Evolutionary conservation across 116 monocot species (phyloP).

Genomic region (Cymodocea nodosa): DNA sequence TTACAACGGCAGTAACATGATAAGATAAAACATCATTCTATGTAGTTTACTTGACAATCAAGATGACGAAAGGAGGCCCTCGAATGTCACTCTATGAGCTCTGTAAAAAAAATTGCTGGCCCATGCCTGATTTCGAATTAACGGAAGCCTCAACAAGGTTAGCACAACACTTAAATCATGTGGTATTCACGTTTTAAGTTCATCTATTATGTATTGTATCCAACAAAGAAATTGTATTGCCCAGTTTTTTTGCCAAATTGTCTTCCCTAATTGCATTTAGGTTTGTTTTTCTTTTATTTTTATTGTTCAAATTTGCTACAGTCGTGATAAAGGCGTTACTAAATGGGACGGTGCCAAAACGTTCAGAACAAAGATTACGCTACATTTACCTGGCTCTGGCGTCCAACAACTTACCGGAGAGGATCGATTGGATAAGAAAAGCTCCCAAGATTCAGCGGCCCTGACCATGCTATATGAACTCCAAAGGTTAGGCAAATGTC

Average conservation of each 20-base stretch:
- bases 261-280: too few species aligned
- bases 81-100: constrained; percentile 60
- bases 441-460: constrained; percentile 84
- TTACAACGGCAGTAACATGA: too few species aligned
- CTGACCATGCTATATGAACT: constrained; percentile 68
- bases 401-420: constrained; percentile 42
- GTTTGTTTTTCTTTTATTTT: background rate
- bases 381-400: constrained; percentile 35
- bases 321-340: background rate
- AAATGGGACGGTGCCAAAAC: background rate
- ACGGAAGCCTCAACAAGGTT: constrained; percentile 29
- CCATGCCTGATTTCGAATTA: constrained; percentile 55
- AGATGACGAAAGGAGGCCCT: constrained; percentile 81
- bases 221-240: too few species aligned
- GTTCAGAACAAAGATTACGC: constrained; percentile 42
- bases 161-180: too few species aligned
- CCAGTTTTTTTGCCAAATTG: too few species aligned
- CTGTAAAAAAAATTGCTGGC: constrained; percentile 70
- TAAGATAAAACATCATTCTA: background rate
- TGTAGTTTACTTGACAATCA: constrained; percentile 41
- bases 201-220: too few species aligned
- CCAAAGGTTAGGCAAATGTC: constrained; percentile 39
- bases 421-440: constrained; percentile 58
- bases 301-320: background rate
- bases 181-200: too few species aligned